Evolutionary conservation across 2,329 filamentous ascomycete genomes (phyloP), one percentile per base, ranked within the genome.

Genomic region (Calonectria fujianensis): DNA sequence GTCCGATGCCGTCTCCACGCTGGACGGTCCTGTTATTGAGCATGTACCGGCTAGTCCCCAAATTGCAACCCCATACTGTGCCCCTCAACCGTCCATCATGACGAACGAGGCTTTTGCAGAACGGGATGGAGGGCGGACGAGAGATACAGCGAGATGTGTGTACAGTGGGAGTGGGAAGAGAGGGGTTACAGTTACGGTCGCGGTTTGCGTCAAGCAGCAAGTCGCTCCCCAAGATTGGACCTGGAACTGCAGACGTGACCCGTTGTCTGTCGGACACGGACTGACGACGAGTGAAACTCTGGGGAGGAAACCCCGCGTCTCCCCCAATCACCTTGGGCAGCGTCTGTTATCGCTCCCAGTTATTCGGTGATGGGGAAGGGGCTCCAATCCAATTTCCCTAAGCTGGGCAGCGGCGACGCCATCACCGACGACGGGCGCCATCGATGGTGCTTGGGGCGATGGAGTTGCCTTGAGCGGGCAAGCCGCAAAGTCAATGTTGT

Each of bases 401-500:
- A 27, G n/a, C 57, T 24, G 37, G 7, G 31, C 31, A 57, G 29
- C 37, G n/a, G 57, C 57, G 51, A 37, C 61, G 45, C 45, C 41
- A 61, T 70, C 68, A 50, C 37, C 57, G 31, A 64, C 68, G 54
- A 50, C 32, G 57, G 57, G 35, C 57, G 57, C 57, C 57, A 27
- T 39, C n/a, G 20, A 20, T 41, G 35, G 57, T 61, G 57, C n/a
- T 37, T 61, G 57, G 57, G 35, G 10, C 35, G 35, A 39, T 39
- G 57, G 35, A 61, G 35, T 29, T 61, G 35, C 57, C 57, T 61
- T 61, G 57, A 39, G n/a, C 57, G 35, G 52, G 31, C 32, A n/a
- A 64, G 57, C 71, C 66, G 51, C 59, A 70, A 73, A 66, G 71
- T 70, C 71, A 61, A 65, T 65, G 39, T 65, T 20, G 27, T 65